phyloP scores from a whole-genome alignment of 768 basidiomycete species.

The Pulveroboletus sp. region DNA sequence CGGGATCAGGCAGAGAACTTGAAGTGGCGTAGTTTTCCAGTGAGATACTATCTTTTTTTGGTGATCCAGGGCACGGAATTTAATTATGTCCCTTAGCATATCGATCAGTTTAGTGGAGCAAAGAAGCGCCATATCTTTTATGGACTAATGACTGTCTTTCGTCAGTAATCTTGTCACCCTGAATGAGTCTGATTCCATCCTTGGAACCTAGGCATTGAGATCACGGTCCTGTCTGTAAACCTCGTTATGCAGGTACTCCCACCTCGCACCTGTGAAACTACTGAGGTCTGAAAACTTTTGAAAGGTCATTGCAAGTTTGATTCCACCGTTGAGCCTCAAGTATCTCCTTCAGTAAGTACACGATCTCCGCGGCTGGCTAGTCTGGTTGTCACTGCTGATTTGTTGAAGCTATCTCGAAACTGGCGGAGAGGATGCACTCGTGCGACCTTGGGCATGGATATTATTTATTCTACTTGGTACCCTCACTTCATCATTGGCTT shows the following conservation, averaged over 20 bases:
- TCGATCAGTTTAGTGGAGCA: not conserved
- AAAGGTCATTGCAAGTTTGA: not conserved
- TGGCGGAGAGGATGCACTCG: not conserved
- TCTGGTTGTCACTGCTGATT: not conserved
- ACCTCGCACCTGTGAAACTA: too few relatives aligned
- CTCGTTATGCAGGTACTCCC: not conserved
- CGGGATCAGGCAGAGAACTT: not conserved
- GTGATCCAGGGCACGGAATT: not conserved
- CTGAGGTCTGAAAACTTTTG: not conserved
- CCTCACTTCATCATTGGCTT: not conserved
- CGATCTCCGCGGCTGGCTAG: not conserved
- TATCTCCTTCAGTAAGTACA: not conserved
- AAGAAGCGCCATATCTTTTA: constrained; percentile 2
- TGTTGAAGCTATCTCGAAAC: not conserved
- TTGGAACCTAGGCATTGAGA: not conserved
- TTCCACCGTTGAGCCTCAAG: not conserved
- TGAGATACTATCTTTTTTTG: not conserved
- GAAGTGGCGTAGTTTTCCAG: not conserved
- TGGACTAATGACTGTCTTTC: constrained; percentile 1
- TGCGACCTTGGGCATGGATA: constrained; percentile 4
- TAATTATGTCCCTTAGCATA: not conserved
- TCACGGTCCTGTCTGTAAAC: not conserved
- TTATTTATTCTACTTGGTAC: not conserved
- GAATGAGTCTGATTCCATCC: not conserved
- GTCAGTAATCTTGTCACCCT: not conserved